These are phyloP conservation scores for Aspergillus neoniger DNA, from an alignment of 2,329 filamentous ascomycete genomes.

Conservation along the genomic window DNA sequence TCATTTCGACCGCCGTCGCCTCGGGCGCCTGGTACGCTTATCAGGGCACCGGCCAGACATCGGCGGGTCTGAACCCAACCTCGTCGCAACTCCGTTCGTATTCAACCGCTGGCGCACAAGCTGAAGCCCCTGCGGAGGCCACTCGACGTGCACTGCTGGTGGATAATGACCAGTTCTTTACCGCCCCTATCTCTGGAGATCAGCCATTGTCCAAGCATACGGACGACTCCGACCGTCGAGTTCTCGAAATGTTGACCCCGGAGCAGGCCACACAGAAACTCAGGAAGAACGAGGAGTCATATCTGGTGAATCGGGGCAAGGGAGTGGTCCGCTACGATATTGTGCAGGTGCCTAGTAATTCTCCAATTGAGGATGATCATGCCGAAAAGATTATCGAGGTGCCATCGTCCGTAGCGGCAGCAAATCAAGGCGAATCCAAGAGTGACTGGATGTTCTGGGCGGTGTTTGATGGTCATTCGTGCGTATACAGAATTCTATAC, in stretches of 20 bases:
- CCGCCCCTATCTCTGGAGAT: conserved; percentile 80
- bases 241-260: conserved; percentile 93
- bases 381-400: conserved; percentile 97
- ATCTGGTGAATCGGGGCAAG: conserved; percentile 81
- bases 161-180: conserved; percentile 86
- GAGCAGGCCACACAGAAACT: conserved; percentile 91
- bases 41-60: conserved; percentile 38
- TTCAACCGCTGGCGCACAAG: conserved; percentile 32
- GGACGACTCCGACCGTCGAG: conserved; percentile 78
- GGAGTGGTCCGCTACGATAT: conserved; percentile 94
- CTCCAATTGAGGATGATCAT: conserved; percentile 97
- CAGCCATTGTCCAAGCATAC: conserved; percentile 85
- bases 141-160: conserved; percentile 74
- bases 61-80: conserved; percentile 28
- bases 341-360: conserved; percentile 92
- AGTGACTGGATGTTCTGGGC: conserved; percentile 99
- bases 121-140: conserved; percentile 54
- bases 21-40: conserved; percentile 54
- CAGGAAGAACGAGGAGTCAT: conserved; percentile 87
- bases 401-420: conserved; percentile 60
- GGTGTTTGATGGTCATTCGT: conserved; percentile 97
- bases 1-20: conserved; percentile 51
- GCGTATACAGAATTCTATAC: conserved; percentile 39
- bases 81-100: conserved; percentile 29
- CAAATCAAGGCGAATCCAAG: conserved; percentile 57